Evolutionary conservation across 768 basidiomycete genomes (phyloP).

Genomic region (Lentinula aciculospora): DNA sequence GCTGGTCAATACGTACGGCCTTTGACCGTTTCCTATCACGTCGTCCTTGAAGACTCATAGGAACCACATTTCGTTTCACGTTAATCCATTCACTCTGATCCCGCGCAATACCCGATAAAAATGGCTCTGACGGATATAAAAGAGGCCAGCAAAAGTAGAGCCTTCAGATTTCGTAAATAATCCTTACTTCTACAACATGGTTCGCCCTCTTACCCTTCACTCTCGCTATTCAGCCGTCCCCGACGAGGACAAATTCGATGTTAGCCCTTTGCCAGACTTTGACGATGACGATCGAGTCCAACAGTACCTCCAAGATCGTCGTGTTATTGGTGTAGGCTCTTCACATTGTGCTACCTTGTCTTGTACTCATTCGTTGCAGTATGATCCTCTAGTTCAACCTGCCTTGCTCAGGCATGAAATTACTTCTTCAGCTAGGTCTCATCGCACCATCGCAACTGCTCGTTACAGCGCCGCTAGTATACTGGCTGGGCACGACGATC

Average conservation of each 20-base stretch:
- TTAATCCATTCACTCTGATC: neutral
- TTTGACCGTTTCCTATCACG: conserved; percentile 4
- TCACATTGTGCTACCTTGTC: neutral
- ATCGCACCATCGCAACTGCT: conserved; percentile 72
- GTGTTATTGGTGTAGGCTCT: conserved; percentile 68
- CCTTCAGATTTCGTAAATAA: conserved; percentile 31
- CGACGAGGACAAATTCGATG: conserved; percentile 42
- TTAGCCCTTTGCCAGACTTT: conserved; percentile 59
- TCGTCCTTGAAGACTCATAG: neutral
- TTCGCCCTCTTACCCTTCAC: conserved; percentile 12
- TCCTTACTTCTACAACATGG: conserved; percentile 14
- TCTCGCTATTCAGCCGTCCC: conserved; percentile 31
- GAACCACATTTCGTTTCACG: neutral
- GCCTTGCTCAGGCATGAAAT: conserved; percentile 88
- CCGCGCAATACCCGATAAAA: conserved; percentile 8
- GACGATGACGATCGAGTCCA: conserved; percentile 60
- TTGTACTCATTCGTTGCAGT: conserved; percentile 39
- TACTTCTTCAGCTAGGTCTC: conserved; percentile 55
- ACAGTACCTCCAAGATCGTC: conserved; percentile 74
- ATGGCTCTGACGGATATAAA: conserved; percentile 28
- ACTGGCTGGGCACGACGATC: conserved; percentile 78
- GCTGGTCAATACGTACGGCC: conserved; percentile 4
- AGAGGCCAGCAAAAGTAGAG: conserved; percentile 14
- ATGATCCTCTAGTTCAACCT: conserved; percentile 95
- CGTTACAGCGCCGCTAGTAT: conserved; percentile 77